Percentiles rank a stretch among this genome's conserved stretches.
Conservation (phyloP, 768 basidiomycete genomes). For the Phanerochaete carnosa region DNA sequence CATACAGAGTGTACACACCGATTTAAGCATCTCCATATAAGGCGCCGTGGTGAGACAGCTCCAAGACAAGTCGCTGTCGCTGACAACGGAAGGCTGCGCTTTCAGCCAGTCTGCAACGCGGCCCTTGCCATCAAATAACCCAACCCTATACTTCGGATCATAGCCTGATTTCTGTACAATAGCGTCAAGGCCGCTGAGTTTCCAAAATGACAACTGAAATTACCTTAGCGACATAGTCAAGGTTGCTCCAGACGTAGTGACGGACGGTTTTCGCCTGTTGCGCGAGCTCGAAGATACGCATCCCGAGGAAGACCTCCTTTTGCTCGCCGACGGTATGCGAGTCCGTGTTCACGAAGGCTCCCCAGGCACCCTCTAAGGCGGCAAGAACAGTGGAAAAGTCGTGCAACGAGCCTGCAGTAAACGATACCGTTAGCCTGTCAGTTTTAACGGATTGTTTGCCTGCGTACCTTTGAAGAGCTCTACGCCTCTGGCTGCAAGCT, state of each 20-base stretch:
- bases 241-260: slow-evolving; percentile 39
- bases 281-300: slow-evolving; percentile 38
- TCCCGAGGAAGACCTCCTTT: slow-evolving; percentile 34
- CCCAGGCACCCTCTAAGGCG: slow-evolving; percentile 30
- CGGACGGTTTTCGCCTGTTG: slow-evolving; percentile 28
- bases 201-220: background rate
- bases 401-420: slow-evolving; percentile 32
- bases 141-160: slow-evolving; percentile 19
- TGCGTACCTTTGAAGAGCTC: slow-evolving; percentile 34
- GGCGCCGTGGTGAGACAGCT: slow-evolving; percentile 12
- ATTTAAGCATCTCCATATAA: slow-evolving; percentile 15
- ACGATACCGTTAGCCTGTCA: background rate
- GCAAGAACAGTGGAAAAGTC: slow-evolving; percentile 26
- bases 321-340: slow-evolving; percentile 36
- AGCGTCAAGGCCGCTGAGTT: background rate
- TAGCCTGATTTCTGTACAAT: background rate
- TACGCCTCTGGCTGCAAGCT: slow-evolving; percentile 32
- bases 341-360: slow-evolving; percentile 33
- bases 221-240: slow-evolving; percentile 38
- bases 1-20: background rate
- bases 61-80: slow-evolving; percentile 2
- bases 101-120: slow-evolving; percentile 3
- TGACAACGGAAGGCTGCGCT: background rate
- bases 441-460: background rate
- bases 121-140: slow-evolving; percentile 22